A percentile compares a stretch with the other conserved stretches of the same genome.
phyloP scores from a whole-genome alignment of 106 monocot genomes.

The Dactylorhiza incarnata region DNA sequence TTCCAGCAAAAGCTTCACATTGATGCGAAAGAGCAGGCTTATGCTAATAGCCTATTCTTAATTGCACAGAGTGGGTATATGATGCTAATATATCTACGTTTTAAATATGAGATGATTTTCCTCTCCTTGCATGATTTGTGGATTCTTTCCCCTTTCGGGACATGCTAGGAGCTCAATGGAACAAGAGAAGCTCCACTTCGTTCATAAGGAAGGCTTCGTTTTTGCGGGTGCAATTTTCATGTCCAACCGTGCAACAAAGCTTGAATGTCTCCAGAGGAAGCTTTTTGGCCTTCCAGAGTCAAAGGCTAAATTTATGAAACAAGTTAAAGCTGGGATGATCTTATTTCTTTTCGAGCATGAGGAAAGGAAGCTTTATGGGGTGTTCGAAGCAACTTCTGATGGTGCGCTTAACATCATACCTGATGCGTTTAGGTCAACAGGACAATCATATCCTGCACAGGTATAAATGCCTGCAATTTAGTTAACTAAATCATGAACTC shows the following conservation, averaged over 20 bases:
- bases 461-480: slow-evolving; percentile 16
- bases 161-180: slow-evolving; percentile 6
- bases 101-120: neutral
- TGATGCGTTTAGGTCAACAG: slow-evolving; percentile 38
- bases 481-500: slow-evolving; percentile 7
- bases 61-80: neutral
- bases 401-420: slow-evolving; percentile 58
- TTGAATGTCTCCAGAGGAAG: slow-evolving; percentile 41
- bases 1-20: neutral
- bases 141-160: neutral
- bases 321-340: slow-evolving; percentile 53
- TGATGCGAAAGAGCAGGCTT: neutral
- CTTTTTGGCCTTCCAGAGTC: slow-evolving; percentile 59
- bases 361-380: slow-evolving; percentile 66
- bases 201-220: neutral
- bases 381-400: slow-evolving; percentile 74
- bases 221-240: slow-evolving; percentile 66
- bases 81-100: neutral
- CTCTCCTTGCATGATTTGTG: neutral
- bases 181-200: neutral
- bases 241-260: slow-evolving; percentile 46
- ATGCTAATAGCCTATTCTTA: neutral
- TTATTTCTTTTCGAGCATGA: slow-evolving; percentile 84
- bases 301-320: slow-evolving; percentile 28
- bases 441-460: slow-evolving; percentile 62